Percentiles rank a stretch among this genome's conserved stretches.
phyloP scores from a whole-genome alignment of 2,329 filamentous ascomycete species.

The Talaromyces islandicus region DNA sequence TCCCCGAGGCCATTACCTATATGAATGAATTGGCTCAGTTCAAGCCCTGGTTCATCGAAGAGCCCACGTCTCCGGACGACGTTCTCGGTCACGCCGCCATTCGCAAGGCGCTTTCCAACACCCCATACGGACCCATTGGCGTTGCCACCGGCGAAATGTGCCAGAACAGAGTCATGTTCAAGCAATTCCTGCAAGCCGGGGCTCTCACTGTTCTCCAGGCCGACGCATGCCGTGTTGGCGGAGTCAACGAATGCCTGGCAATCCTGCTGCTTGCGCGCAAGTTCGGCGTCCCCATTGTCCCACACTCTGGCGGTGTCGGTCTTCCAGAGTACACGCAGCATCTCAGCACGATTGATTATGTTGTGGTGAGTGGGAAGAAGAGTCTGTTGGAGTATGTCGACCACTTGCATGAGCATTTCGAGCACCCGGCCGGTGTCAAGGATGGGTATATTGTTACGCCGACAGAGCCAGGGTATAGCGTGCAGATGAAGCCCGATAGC shows the following conservation, averaged over 20 bases:
- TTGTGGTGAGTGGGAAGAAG: slow-evolving; percentile 74
- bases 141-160: slow-evolving; percentile 94
- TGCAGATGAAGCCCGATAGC: slow-evolving; percentile 86
- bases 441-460: slow-evolving; percentile 87
- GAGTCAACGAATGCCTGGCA: slow-evolving; percentile 88
- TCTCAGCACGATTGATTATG: slow-evolving; percentile 86
- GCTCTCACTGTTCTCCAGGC: slow-evolving; percentile 87
- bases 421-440: slow-evolving; percentile 71
- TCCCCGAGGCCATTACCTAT: slow-evolving; percentile 80
- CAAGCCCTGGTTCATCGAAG: slow-evolving; percentile 84
- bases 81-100: slow-evolving; percentile 83
- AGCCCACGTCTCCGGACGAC: slow-evolving; percentile 86
- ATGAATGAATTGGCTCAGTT: slow-evolving; percentile 78
- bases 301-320: slow-evolving; percentile 83
- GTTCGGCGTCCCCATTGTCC: slow-evolving; percentile 73
- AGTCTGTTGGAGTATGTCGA: slow-evolving; percentile 88
- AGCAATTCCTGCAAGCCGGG: slow-evolving; percentile 74
- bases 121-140: slow-evolving; percentile 57
- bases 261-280: slow-evolving; percentile 71
- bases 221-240: slow-evolving; percentile 82
- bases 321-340: slow-evolving; percentile 93
- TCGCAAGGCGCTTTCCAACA: slow-evolving; percentile 64
- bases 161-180: slow-evolving; percentile 91
- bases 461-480: slow-evolving; percentile 75
- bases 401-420: slow-evolving; percentile 88